Evolutionary conservation across 192 early-diverging fungal species (phyloP), one percentile per base, ranked within the genome.

Genomic region (Coemansia sp.): DNA sequence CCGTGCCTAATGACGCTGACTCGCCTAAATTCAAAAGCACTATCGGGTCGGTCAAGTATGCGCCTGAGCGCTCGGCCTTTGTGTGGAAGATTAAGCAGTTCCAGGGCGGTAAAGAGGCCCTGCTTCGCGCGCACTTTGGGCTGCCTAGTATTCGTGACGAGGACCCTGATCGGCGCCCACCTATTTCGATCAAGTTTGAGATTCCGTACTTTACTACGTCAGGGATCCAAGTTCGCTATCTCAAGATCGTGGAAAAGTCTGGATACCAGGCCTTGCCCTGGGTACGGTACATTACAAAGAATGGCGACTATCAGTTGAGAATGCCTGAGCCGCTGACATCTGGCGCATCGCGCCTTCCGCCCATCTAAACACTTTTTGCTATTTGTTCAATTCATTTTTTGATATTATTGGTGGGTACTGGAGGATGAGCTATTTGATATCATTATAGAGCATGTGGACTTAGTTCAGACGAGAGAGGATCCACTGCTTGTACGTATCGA

Each of bases 61-160:
- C 88, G n/a, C 97, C 96, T 9, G 97, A 99, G 73, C 91, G 91
- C 72, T 90, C 92, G 42, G 92, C 94, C 39, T 86, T 98, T 60
- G 91, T 99, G 14, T 99, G 97, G 97, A 97, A 95, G 78, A 95
- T 99, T 68, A 96, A 96, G 84, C 92, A 95, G 73, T 98, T 99
- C 86, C 94, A 93, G 64, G 97, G 97, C 45, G 95, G 95, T 62
- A 97, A 97, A 82, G 97, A 99, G 70, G 97, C 94, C 63, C 85
- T 95, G 63, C 90, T 98, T 86, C 86, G 91, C 36, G 91, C 93
- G 27, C 90, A 94, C 70, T 95, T 93, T 86, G 91, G 93, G 5
- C 76, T 94, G 27, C 93, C 93, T 15, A 92, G 89, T 29, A 93
- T 95, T 55, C 89, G 92, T 75, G 89, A 88, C 73, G 92, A 95